These are phyloP conservation scores for Pyrenula massariospora DNA, from an alignment of 495 filamentous ascomycete genomes.

Conservation along the genomic window DNA sequence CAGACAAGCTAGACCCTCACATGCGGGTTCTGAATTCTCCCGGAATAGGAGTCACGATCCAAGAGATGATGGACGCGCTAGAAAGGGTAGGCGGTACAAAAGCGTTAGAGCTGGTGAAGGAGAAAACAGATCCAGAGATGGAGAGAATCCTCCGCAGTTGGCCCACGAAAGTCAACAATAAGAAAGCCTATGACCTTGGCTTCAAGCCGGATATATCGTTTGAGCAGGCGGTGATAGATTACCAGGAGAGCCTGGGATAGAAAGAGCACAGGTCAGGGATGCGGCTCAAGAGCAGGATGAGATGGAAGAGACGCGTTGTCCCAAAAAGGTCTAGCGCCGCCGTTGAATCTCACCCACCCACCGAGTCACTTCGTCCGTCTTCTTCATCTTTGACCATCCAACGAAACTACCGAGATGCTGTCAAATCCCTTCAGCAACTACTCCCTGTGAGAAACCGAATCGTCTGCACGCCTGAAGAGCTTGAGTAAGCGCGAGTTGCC, in stretches of 20 bases:
- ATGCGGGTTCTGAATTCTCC: constrained; percentile 58
- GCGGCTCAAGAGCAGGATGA: not conserved
- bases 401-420: too few species aligned
- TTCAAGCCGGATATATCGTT: constrained; percentile 44
- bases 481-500: not conserved
- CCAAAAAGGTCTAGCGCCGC: too few species aligned
- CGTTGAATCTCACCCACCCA: too few species aligned
- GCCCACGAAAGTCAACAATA: constrained; percentile 55
- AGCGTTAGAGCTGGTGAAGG: constrained; percentile 44
- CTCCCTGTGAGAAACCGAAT: too few species aligned
- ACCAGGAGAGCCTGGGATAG: constrained; percentile 24
- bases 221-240: constrained; percentile 43
- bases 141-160: constrained; percentile 57
- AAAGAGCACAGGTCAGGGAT: too few species aligned
- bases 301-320: not conserved
- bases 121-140: constrained; percentile 45
- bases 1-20: constrained; percentile 36
- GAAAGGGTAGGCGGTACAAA: constrained; percentile 56
- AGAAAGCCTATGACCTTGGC: constrained; percentile 42
- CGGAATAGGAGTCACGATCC: constrained; percentile 54
- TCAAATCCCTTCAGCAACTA: too few species aligned
- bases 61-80: constrained; percentile 62
- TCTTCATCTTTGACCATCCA: too few species aligned
- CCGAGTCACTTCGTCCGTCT: too few species aligned
- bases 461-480: too few species aligned